phyloP scores from a whole-genome alignment of 2,329 filamentous ascomycete species.

The Scytalidium sp. region DNA sequence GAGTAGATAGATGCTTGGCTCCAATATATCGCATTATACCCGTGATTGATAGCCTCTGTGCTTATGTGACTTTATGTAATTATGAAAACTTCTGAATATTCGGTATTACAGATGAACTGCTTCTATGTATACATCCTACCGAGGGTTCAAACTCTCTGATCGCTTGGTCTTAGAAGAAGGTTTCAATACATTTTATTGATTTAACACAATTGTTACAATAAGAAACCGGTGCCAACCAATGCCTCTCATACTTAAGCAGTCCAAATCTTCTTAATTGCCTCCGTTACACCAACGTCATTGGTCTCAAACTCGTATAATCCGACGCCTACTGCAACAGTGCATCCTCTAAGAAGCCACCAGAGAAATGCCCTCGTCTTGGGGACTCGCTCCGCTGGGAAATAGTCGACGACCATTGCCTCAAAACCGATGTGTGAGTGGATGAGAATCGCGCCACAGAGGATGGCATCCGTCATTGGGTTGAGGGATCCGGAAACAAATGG shows the following conservation, averaged over 20 bases:
- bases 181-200: no score
- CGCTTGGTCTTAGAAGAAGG: no score
- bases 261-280: slow-evolving; percentile 87
- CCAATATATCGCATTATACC: no score
- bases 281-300: slow-evolving; percentile 92
- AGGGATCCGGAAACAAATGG: slow-evolving; percentile 91
- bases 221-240: no score
- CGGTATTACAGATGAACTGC: no score
- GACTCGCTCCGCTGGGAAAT: slow-evolving; percentile 72
- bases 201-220: no score
- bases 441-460: slow-evolving; percentile 78
- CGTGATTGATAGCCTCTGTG: no score
- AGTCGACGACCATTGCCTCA: slow-evolving; percentile 87
- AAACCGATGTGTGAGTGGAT: slow-evolving; percentile 97
- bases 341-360: slow-evolving; percentile 75
- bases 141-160: no score
- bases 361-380: slow-evolving; percentile 65
- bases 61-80: no score
- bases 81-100: no score
- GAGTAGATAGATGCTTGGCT: no score
- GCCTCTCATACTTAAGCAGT: slow-evolving; percentile 72
- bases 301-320: slow-evolving; percentile 99
- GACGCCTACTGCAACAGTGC: slow-evolving; percentile 77
- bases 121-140: no score
- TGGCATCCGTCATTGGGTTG: slow-evolving; percentile 83